These are phyloP conservation scores for Talaromyces thailandensis DNA, from an alignment of 495 filamentous ascomycete species.

Conservation along the genomic window DNA sequence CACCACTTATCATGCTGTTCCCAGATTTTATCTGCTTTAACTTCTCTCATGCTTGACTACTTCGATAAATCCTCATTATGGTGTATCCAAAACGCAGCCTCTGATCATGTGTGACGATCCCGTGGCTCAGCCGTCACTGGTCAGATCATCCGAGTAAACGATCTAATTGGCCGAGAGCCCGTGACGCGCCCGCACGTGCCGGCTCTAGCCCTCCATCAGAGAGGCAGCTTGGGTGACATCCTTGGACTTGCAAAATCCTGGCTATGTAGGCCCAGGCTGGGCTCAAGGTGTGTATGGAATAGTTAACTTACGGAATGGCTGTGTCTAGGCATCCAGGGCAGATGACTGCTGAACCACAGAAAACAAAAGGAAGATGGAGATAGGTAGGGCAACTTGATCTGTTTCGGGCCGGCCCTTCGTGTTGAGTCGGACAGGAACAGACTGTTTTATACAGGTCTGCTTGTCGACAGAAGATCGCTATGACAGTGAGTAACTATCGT, in stretches of 20 bases:
- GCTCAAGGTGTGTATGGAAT: not conserved
- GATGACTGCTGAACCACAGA: not conserved
- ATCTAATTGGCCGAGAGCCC: constrained; percentile 23
- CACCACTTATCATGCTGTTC: not conserved
- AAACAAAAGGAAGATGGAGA: not conserved
- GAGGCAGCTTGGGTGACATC: not conserved
- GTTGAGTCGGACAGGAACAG: not conserved
- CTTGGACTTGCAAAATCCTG: not conserved
- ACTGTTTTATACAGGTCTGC: not conserved
- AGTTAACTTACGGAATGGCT: not conserved
- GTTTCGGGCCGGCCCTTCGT: not conserved
- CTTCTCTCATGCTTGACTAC: not conserved
- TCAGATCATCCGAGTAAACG: not conserved
- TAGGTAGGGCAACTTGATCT: not conserved
- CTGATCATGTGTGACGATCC: constrained; percentile 34
- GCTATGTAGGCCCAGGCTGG: not conserved
- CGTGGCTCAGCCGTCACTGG: constrained; percentile 28
- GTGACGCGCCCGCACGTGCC: constrained; percentile 4
- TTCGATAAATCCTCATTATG: not conserved
- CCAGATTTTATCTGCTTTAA: not conserved
- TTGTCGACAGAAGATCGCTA: not conserved
- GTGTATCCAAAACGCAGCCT: not conserved
- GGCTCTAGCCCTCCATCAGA: constrained; percentile 6
- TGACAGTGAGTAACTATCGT: not conserved
- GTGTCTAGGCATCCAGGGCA: not conserved